These are phyloP conservation scores for Cryptomeria japonica DNA, from an alignment of 75 land plant genomes.

Conservation along the genomic window DNA sequence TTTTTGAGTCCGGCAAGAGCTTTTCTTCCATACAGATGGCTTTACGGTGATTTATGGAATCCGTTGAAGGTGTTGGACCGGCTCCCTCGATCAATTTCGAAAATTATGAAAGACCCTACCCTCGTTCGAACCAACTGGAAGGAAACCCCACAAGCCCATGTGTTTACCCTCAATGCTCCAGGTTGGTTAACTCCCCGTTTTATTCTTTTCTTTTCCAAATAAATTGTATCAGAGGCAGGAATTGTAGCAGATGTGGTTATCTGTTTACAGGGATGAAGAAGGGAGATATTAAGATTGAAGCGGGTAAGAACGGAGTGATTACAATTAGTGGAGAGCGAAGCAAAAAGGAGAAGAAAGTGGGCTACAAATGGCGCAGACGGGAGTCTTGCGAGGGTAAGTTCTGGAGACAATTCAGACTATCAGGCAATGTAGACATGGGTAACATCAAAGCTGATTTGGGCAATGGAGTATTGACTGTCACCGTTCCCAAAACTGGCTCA, in stretches of 20 bases:
- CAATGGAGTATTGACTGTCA: slow-evolving; percentile 28
- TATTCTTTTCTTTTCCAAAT: background rate
- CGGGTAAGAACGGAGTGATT: slow-evolving; percentile 16
- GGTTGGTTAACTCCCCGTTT: slow-evolving; percentile 10
- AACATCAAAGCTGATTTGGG: slow-evolving; percentile 15
- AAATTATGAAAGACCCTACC: slow-evolving; percentile 10
- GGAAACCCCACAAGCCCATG: slow-evolving; percentile 47
- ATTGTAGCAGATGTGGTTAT: too few species aligned
- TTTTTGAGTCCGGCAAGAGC: background rate
- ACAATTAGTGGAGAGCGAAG: slow-evolving; percentile 20
- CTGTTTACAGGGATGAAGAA: slow-evolving; percentile 17
- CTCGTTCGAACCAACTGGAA: slow-evolving; percentile 52
- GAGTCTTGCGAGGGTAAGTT: slow-evolving; percentile 21
- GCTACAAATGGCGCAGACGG: slow-evolving; percentile 17
- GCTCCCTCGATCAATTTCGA: slow-evolving; percentile 21
- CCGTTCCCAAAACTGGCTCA: slow-evolving; percentile 6
- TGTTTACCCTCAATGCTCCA: slow-evolving; percentile 48
- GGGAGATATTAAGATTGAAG: slow-evolving; percentile 25
- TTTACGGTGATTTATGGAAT: slow-evolving; percentile 16
- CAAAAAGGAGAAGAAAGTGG: background rate
- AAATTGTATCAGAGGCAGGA: background rate
- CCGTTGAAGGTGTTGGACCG: slow-evolving; percentile 40
- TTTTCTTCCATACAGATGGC: slow-evolving; percentile 18
- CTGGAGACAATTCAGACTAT: slow-evolving; percentile 22
- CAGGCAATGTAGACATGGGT: slow-evolving; percentile 17